Conservation (phyloP, 2,329 filamentous ascomycete genomes). For the Pseudocercospora pini-densiflorae region DNA sequence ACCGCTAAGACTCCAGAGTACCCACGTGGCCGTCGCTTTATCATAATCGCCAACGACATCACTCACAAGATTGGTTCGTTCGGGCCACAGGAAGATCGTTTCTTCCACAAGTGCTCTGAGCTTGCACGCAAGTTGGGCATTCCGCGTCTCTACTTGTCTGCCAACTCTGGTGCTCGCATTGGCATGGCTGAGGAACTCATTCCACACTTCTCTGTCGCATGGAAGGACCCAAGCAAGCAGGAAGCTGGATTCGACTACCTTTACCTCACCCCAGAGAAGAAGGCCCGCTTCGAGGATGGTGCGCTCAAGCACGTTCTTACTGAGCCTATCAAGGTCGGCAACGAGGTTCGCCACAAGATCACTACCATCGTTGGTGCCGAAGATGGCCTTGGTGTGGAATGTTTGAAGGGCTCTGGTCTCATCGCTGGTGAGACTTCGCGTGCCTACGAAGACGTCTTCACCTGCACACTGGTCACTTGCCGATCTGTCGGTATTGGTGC, state of each 20-base stretch:
- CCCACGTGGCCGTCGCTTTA: conserved; percentile 85
- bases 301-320: conserved; percentile 80
- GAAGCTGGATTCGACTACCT: conserved; percentile 96
- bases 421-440: conserved; percentile 97
- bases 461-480: conserved; percentile 95
- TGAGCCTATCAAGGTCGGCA: conserved; percentile 81
- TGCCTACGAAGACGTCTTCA: conserved; percentile 99
- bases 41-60: conserved; percentile 98
- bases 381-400: conserved; percentile 97
- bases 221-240: conserved; percentile 82
- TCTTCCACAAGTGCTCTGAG: conserved; percentile 99
- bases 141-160: conserved; percentile 95
- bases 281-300: conserved; percentile 82
- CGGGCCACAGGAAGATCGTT: conserved; percentile 93
- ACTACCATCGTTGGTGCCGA: conserved; percentile 90
- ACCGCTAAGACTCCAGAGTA: conserved; percentile 96
- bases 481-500: conserved; percentile 99
- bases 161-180: conserved; percentile 97
- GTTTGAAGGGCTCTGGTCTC: conserved; percentile 92
- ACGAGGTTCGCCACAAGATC: conserved; percentile 92
- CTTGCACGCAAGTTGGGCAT: conserved; percentile 92
- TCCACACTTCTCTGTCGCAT: conserved; percentile 94
- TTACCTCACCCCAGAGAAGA: conserved; percentile 84
- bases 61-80: conserved; percentile 99
- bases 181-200: conserved; percentile 97